These are phyloP conservation scores for Melampsora americana DNA, from an alignment of 1,284 basidiomycete genomes.

Conservation along the genomic window DNA sequence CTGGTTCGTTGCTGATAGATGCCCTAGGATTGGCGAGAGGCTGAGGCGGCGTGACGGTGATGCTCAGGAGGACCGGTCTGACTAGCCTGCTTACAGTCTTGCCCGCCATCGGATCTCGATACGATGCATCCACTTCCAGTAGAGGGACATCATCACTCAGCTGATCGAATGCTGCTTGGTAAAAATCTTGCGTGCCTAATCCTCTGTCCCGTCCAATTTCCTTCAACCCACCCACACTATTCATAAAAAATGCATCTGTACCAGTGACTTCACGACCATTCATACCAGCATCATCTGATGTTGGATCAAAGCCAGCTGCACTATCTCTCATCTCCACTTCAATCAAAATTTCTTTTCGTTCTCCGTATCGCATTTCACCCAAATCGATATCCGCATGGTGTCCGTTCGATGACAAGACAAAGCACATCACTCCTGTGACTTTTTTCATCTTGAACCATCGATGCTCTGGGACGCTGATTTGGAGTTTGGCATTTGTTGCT, in stretches of 20 bases:
- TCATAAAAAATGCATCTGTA: constrained; percentile 61
- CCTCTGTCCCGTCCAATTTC: not conserved
- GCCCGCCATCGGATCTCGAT: constrained; percentile 76
- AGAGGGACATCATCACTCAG: constrained; percentile 36
- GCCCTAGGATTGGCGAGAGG: constrained; percentile 51
- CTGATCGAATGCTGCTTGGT: constrained; percentile 63
- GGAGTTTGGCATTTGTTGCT: constrained; percentile 80
- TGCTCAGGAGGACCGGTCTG: constrained; percentile 80
- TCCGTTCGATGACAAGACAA: constrained; percentile 79
- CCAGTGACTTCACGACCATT: constrained; percentile 32
- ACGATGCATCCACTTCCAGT: constrained; percentile 71
- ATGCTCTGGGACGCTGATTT: constrained; percentile 80
- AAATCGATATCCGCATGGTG: constrained; percentile 91
- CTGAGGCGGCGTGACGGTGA: constrained; percentile 69
- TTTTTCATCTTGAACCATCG: constrained; percentile 79
- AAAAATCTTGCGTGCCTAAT: not conserved
- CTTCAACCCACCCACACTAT: constrained; percentile 61
- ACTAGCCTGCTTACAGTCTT: constrained; percentile 78
- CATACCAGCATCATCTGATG: constrained; percentile 45
- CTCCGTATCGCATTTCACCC: constrained; percentile 85
- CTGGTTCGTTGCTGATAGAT: constrained; percentile 65
- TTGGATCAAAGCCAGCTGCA: constrained; percentile 52
- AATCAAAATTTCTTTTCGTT: constrained; percentile 87
- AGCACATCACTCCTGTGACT: constrained; percentile 76
- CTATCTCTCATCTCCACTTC: constrained; percentile 83